Base-by-base conservation (phyloP, 371 early-diverging fungal species). In the Nematocida sp. region DNA sequence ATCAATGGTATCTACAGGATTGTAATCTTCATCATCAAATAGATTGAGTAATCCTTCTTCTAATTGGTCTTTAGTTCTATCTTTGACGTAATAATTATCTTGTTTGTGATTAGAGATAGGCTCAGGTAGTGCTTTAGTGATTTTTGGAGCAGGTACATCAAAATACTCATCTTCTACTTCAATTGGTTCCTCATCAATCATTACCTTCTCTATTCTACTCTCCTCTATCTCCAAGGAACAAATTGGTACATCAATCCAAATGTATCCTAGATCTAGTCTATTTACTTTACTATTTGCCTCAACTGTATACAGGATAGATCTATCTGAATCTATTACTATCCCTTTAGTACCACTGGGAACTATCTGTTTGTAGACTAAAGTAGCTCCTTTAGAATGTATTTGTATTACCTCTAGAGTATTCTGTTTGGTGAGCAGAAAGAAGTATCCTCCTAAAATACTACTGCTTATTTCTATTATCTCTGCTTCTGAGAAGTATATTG, bases 191-290 rank as follows among this genome's bases (percentile, higher is more conserved):
- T 67, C 58, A 21, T 46, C 48, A 23, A 23, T 5, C 40, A 27
- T 9, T 35, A 57, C 48, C 29, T 49, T 55, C 48, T 70, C 41
- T 13, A 70, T 70, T 23, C 32, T 57, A 17, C 58, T 43, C 19
- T 37, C 74, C n/a, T 49, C 47, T 38, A 70, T 57, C 46, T 61
- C 32, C 31, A 70, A 47, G 31, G 46, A 47, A 11, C 43, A 23
- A n/a, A 57, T 57, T 9, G 17, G 7, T 40, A 19, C 34, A 40
- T 70, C 74, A 21, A 70, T 70, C 74, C 74, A 70, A 38, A 70
- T 47, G 29, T 57, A 70, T 9, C 21, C 27, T 25, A 60, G 11
- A 1, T 57, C 48, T 23, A 70, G 21, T 31, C 74, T 11, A 11
- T 43, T 2, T 15, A 43, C 27, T 43, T 70, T 70, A 0, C 49